Evolutionary conservation across 805 yeast species (phyloP).

Genomic region (Sugiyamaella smithiae): DNA sequence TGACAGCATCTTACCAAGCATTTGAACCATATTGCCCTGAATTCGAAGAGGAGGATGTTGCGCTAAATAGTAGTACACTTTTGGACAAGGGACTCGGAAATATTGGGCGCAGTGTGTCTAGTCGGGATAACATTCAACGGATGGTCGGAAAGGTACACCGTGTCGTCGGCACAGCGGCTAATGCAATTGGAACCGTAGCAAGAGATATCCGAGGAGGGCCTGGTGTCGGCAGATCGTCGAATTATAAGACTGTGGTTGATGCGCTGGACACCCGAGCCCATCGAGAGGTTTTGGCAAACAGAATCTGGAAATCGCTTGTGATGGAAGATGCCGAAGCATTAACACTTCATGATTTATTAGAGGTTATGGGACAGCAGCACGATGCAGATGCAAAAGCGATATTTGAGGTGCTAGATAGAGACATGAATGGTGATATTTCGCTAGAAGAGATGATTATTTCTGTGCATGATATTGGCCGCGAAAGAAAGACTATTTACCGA

Average conservation of each 20-base stretch:
- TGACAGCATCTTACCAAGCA: slow-evolving; percentile 33
- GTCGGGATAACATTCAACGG: slow-evolving; percentile 23
- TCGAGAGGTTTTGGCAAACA: slow-evolving; percentile 34
- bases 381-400: slow-evolving; percentile 33
- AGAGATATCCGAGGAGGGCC: slow-evolving; percentile 24
- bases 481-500: slow-evolving; percentile 34
- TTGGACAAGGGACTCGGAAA: slow-evolving; percentile 14
- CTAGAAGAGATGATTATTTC: slow-evolving; percentile 37
- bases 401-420: slow-evolving; percentile 36
- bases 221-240: slow-evolving; percentile 1
- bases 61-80: slow-evolving; percentile 28
- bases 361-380: slow-evolving; percentile 32
- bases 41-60: slow-evolving; percentile 36
- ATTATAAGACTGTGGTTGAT: slow-evolving; percentile 31
- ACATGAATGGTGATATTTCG: slow-evolving; percentile 36
- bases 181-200: slow-evolving; percentile 25
- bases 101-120: slow-evolving; percentile 20
- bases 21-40: slow-evolving; percentile 37
- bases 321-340: slow-evolving; percentile 37
- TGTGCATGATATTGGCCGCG: slow-evolving; percentile 34
- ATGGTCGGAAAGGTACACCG: slow-evolving; percentile 28
- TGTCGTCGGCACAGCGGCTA: slow-evolving; percentile 31
- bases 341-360: slow-evolving; percentile 33
- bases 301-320: slow-evolving; percentile 42
- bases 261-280: slow-evolving; percentile 31